phyloP scores from a whole-genome alignment of 2,329 filamentous ascomycete species.

The Emydomyces testavorans region DNA sequence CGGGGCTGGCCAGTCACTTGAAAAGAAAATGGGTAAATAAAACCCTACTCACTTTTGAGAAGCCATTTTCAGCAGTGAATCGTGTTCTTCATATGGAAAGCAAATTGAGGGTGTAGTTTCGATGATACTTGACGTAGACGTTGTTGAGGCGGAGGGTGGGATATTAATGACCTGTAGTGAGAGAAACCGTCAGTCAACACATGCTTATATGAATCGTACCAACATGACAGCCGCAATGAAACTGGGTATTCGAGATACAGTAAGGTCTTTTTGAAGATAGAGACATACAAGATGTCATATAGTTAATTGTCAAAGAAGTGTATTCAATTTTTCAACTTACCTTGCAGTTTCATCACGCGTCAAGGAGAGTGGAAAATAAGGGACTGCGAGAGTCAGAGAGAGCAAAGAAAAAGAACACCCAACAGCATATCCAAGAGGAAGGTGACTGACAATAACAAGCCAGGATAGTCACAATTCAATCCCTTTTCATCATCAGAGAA shows the following conservation, averaged over 20 bases:
- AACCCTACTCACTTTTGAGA: conserved; percentile 11
- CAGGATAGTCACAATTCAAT: too few relatives aligned
- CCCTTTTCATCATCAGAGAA: too few relatives aligned
- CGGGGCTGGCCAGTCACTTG: neutral
- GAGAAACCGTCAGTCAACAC: neutral
- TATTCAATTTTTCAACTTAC: neutral
- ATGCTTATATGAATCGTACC: neutral
- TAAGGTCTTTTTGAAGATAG: neutral
- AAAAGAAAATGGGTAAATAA: neutral
- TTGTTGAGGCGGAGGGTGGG: neutral
- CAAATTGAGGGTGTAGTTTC: neutral
- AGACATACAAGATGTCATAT: neutral
- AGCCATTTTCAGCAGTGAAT: conserved; percentile 2
- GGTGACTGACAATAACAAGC: too few relatives aligned
- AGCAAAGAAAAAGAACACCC: too few relatives aligned
- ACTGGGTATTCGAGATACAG: neutral
- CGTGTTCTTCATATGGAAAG: conserved; percentile 4
- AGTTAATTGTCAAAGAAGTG: neutral
- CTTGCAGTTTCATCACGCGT: neutral
- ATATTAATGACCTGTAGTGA: conserved; percentile 1
- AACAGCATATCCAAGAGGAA: too few relatives aligned
- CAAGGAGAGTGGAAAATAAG: neutral
- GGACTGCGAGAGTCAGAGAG: too few relatives aligned
- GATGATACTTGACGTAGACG: neutral
- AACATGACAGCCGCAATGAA: neutral